Evolutionary conservation across 352 stramenopile genomes (phyloP).

Genomic region (Globisporangium splendens): DNA sequence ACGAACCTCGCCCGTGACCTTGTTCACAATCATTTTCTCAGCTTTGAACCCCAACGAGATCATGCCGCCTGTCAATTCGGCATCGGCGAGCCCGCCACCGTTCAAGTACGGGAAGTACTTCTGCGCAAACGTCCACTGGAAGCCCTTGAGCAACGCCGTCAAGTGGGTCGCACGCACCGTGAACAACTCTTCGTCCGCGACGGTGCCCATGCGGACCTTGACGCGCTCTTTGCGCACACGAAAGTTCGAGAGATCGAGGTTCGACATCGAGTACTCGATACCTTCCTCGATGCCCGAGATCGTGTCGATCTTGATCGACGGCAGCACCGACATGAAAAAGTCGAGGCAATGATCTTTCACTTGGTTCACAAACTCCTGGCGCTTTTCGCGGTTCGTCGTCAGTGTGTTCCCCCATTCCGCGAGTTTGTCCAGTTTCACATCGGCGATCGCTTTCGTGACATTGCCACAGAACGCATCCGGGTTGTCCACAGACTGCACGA

Average conservation of each 20-base stretch:
- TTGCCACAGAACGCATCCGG: constrained; percentile 69
- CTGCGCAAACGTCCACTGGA: constrained; percentile 85
- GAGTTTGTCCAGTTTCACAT: constrained; percentile 69
- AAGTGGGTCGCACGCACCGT: constrained; percentile 74
- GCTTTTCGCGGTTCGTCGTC: constrained; percentile 56
- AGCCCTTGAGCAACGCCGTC: constrained; percentile 73
- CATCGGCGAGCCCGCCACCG: constrained; percentile 67
- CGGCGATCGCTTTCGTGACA: constrained; percentile 62
- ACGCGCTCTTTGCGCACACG: constrained; percentile 83
- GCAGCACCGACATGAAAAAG: constrained; percentile 84
- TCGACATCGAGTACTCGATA: constrained; percentile 74
- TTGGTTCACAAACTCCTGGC: constrained; percentile 73
- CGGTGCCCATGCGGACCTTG: constrained; percentile 77
- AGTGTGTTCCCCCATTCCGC: constrained; percentile 62
- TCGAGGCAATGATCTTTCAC: constrained; percentile 84
- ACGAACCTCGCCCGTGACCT: constrained; percentile 58
- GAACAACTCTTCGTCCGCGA: constrained; percentile 76
- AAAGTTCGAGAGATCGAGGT: constrained; percentile 81
- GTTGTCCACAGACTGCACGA: constrained; percentile 75
- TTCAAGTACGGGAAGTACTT: constrained; percentile 88
- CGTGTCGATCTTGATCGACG: constrained; percentile 79
- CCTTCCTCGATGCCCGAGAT: constrained; percentile 76
- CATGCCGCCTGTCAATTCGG: constrained; percentile 59
- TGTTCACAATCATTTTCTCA: constrained; percentile 59
- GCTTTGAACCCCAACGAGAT: constrained; percentile 84